Evolutionary conservation across 192 early-diverging fungal genomes (phyloP), one percentile per base, ranked within the genome.

Genomic region (Phlyctochytrium arcticum): DNA sequence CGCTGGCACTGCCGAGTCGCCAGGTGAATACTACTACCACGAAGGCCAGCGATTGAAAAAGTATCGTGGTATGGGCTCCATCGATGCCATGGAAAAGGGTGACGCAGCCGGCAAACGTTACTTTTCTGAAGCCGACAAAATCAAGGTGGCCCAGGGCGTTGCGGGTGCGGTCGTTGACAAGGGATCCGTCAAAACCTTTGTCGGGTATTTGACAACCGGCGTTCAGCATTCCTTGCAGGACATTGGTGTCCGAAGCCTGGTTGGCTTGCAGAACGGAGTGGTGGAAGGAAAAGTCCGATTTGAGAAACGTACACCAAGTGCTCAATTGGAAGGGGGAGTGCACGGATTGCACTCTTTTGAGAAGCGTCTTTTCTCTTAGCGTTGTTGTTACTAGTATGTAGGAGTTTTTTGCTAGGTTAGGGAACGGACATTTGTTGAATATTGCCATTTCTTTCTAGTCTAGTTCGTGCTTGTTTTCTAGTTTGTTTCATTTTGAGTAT

Each of bases 111-210:
- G 88, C 19, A 87, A 87, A 30, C 91, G 96, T 50, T 98, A 98
- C 79, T 98, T 93, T 74, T 91, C 89, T 42, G 96, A 98, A 76
- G 88, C 85, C n/a, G 96, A 96, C 84, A 84, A 81, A 60, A 88
- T 98, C 79, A 98, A 98, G 83, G 96, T 98, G 26, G 96, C 96
- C 5, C 96, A 98, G 82, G 96, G 96, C 69, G 96, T 98, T 10
- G 85, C 92, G 29, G 96, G 96, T 23, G 88, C 90, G 10, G 96
- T 98, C n/a, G 82, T 98, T 36, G 96, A 98, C 75, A 95, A 96
- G 85, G 96, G 96, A 31, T 89, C 85, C 33, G 90, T 96, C 60
- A 89, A 92, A 81, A 93, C 90, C 78, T 98, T 94, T 66, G 68
- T 96, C 12, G 88, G 88, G 9, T 98, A 98, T 75, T 75, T 98